Evolutionary conservation across 768 basidiomycete genomes (phyloP).

Genomic region (Hortiboletus flavorubellus): DNA sequence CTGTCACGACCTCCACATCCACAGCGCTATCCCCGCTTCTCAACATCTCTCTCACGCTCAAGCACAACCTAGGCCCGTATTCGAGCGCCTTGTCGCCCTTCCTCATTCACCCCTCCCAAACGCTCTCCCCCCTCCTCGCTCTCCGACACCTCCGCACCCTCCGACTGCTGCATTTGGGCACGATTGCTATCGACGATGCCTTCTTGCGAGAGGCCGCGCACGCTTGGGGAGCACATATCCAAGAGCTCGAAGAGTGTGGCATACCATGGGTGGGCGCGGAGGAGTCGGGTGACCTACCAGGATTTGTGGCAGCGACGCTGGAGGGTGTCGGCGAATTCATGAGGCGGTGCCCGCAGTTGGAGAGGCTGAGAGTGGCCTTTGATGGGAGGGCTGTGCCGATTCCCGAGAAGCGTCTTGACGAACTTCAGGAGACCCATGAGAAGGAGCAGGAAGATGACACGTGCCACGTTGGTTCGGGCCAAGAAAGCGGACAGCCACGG

Average conservation of each 20-base stretch:
- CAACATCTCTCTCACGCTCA: conserved; percentile 25
- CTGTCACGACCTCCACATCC: background rate
- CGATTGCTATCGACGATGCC: conserved; percentile 25
- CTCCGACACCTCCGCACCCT: conserved; percentile 20
- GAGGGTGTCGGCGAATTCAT: conserved; percentile 21
- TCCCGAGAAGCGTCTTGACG: background rate
- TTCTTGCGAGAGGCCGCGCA: conserved; percentile 25
- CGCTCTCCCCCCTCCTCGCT: conserved; percentile 22
- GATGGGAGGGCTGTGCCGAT: conserved; percentile 18
- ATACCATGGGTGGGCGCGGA: conserved; percentile 26
- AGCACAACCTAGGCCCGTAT: conserved; percentile 23
- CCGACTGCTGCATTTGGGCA: conserved; percentile 25
- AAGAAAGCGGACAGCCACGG: background rate
- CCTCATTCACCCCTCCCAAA: conserved; percentile 24
- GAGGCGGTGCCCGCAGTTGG: conserved; percentile 16
- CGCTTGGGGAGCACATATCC: conserved; percentile 26
- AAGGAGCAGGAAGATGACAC: background rate
- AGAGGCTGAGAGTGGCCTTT: conserved; percentile 22
- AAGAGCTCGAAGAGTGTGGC: conserved; percentile 27
- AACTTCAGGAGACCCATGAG: background rate
- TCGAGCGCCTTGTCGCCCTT: conserved; percentile 23
- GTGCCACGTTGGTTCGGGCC: background rate
- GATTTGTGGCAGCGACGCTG: conserved; percentile 17
- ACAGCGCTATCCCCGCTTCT: background rate
- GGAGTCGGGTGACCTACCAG: conserved; percentile 9